Evolutionary conservation across 2,329 filamentous ascomycete genomes (phyloP).

Genomic region (Talaromyces funiculosus): DNA sequence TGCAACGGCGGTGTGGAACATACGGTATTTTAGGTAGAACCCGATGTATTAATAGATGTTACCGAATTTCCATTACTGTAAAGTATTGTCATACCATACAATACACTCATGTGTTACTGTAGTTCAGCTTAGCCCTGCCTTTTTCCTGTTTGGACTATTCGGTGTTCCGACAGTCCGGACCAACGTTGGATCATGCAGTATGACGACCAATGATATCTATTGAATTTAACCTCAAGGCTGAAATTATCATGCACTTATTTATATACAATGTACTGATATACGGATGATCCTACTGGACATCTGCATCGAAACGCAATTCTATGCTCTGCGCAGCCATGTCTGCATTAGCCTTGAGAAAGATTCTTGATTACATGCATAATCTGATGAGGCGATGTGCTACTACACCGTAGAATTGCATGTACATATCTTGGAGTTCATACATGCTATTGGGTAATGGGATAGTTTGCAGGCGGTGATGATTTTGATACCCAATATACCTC

Average conservation of each 20-base stretch:
- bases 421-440: not conserved
- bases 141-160: not conserved
- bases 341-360: not conserved
- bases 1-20: constrained; percentile 3
- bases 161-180: constrained; percentile 7
- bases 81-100: not conserved
- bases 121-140: not conserved
- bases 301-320: not conserved
- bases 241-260: not conserved
- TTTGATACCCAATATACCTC: not conserved
- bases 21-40: too few relatives aligned
- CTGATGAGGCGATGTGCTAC: not conserved
- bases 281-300: not conserved
- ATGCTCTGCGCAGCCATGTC: not conserved
- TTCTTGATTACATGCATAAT: not conserved
- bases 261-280: not conserved
- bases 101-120: not conserved
- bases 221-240: not conserved
- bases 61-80: not conserved
- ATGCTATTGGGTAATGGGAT: not conserved
- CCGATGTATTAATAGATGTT: too few relatives aligned
- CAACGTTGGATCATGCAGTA: constrained; percentile 2
- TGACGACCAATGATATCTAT: not conserved
- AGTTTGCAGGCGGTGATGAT: not conserved
- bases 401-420: not conserved